Evolutionary conservation across 257 asterid species (phyloP).

Genomic region (Asclepias syriaca): DNA sequence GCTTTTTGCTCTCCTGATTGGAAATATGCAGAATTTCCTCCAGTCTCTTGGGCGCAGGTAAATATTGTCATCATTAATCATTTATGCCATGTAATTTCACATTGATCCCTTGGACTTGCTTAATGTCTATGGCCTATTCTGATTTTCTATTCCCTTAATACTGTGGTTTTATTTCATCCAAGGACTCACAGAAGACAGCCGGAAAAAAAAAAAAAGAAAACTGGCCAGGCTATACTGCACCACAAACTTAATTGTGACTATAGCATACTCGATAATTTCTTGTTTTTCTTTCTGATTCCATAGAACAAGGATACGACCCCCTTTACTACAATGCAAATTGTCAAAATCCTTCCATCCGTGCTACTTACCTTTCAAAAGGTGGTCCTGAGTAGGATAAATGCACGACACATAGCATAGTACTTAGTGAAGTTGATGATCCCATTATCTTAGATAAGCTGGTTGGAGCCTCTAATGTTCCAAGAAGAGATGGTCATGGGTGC

Average conservation of each 20-base stretch:
- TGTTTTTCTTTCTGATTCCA: too few species aligned
- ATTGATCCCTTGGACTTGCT: neutral
- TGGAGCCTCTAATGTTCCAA: too few species aligned
- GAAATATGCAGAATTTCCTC: conserved; percentile 93
- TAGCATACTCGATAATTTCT: neutral
- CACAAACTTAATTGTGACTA: neutral
- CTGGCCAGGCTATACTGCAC: neutral
- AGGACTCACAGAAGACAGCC: neutral
- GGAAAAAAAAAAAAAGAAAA: neutral
- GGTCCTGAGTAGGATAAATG: too few species aligned
- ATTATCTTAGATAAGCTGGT: too few species aligned
- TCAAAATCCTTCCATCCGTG: too few species aligned
- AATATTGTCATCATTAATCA: neutral
- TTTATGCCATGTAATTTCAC: neutral
- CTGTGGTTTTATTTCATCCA: neutral
- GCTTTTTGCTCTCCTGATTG: conserved; percentile 82
- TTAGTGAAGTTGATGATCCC: too few species aligned
- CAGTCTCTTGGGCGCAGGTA: conserved; percentile 94
- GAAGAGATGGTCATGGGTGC: too few species aligned
- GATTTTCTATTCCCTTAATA: neutral
- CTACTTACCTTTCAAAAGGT: too few species aligned
- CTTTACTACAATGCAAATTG: too few species aligned
- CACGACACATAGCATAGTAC: too few species aligned
- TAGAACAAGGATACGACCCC: too few species aligned
- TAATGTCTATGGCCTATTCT: neutral